Percentiles rank a stretch among this genome's conserved stretches.
phyloP scores from a whole-genome alignment of 2,329 filamentous ascomycete species.

The Aureobasidium sp. region DNA sequence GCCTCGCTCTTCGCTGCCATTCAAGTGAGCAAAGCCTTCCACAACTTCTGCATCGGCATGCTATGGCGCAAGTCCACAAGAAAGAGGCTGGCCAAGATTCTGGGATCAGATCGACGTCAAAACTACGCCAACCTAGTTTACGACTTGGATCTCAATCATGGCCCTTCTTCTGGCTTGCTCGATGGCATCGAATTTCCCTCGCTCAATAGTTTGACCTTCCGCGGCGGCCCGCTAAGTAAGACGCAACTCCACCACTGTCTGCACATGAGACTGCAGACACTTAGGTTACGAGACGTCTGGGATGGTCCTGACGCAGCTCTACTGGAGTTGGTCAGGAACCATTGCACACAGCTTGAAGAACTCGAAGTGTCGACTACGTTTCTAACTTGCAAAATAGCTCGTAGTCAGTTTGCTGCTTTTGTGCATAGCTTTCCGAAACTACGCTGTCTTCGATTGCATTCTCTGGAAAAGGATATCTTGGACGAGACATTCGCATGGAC shows the following conservation, averaged over 20 bases:
- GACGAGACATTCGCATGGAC: not conserved
- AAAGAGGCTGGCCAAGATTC: not conserved
- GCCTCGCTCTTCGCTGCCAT: not conserved
- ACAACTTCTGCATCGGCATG: not conserved
- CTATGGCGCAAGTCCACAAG: not conserved
- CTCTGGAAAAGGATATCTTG: not conserved
- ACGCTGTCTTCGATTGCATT: not conserved
- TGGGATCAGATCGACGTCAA: not conserved
- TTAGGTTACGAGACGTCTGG: too few relatives aligned
- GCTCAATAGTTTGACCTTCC: not conserved
- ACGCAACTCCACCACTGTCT: not conserved
- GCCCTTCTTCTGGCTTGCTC: not conserved
- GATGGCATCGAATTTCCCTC: not conserved
- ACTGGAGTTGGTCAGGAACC: not conserved
- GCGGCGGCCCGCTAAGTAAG: not conserved
- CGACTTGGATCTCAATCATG: not conserved
- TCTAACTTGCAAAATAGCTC: too few relatives aligned
- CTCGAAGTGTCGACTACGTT: too few relatives aligned
- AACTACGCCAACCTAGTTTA: not conserved
- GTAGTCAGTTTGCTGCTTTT: not conserved
- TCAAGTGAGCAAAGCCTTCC: not conserved
- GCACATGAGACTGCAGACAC: not conserved
- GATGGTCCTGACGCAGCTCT: not conserved
- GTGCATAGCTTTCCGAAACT: not conserved
- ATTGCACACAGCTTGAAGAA: not conserved